phyloP scores from a whole-genome alignment of 208 protist genomes.

The Wallacemonas sp. region DNA sequence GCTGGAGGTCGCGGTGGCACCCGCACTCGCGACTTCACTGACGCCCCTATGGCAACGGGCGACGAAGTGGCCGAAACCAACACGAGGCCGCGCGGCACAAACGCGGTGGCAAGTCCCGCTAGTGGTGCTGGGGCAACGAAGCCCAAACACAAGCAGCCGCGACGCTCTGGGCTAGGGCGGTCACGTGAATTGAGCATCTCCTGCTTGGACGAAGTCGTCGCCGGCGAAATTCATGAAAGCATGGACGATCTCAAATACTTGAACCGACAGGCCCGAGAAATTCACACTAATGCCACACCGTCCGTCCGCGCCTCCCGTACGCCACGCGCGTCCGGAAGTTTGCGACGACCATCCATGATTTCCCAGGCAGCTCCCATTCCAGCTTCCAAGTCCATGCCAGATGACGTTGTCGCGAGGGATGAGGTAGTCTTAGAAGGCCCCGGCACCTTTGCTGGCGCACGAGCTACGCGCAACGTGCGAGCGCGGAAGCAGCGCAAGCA shows the following conservation, averaged over 20 bases:
- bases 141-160: background rate
- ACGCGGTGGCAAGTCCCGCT: too few relatives aligned
- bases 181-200: slow-evolving; percentile 24
- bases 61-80: slow-evolving; percentile 13
- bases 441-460: background rate
- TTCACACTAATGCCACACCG: background rate
- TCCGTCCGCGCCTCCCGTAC: slow-evolving; percentile 2
- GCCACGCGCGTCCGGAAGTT: background rate
- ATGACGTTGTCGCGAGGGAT: background rate
- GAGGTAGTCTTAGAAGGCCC: background rate
- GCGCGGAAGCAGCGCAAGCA: slow-evolving; percentile 30
- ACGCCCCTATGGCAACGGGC: slow-evolving; percentile 28
- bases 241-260: slow-evolving; percentile 10
- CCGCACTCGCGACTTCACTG: slow-evolving; percentile 51
- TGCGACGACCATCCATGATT: background rate
- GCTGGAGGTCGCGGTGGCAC: slow-evolving; percentile 19
- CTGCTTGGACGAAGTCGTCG: slow-evolving; percentile 6
- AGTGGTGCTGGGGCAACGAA: background rate
- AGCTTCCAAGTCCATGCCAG: background rate
- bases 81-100: background rate
- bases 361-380: slow-evolving; percentile 1
- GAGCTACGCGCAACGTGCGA: background rate
- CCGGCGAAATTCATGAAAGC: slow-evolving; percentile 18
- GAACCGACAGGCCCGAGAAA: background rate
- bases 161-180: background rate